A percentile compares a stretch with the other conserved stretches of the same genome.
Evolutionary conservation across 306 rosid species (phyloP).

Genomic region (Adenanthera pavonina): DNA sequence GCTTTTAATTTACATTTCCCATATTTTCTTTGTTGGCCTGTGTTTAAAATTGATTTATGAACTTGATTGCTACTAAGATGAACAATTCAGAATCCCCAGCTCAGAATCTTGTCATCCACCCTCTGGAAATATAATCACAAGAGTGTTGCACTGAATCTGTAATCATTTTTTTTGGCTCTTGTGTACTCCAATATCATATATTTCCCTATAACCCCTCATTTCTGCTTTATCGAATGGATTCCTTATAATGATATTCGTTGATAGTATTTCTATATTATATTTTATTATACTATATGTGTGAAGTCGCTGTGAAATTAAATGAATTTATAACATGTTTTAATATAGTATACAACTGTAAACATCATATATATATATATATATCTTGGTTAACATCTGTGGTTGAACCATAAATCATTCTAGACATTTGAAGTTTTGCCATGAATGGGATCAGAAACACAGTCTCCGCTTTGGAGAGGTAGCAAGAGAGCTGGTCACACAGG

Average conservation of each 20-base stretch:
- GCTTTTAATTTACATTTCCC: background rate
- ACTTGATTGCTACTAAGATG: background rate
- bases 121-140: background rate
- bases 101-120: background rate
- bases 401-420: background rate
- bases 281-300: too few species aligned
- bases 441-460: slow-evolving; percentile 8
- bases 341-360: background rate
- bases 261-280: background rate
- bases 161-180: background rate
- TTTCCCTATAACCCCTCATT: background rate
- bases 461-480: slow-evolving; percentile 3
- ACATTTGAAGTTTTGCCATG: slow-evolving; percentile 15
- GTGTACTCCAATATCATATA: background rate
- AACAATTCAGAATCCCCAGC: background rate
- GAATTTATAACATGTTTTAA: background rate
- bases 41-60: background rate
- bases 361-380: too few species aligned
- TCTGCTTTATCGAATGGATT: background rate
- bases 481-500: background rate
- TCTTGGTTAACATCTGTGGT: background rate
- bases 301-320: background rate
- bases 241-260: background rate
- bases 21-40: background rate
- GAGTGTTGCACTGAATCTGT: background rate